A percentile compares a stretch with the other conserved stretches of the same genome.
These are phyloP conservation scores for Dioscorea alata DNA, from an alignment of 106 monocot genomes.

Conservation along the genomic window DNA sequence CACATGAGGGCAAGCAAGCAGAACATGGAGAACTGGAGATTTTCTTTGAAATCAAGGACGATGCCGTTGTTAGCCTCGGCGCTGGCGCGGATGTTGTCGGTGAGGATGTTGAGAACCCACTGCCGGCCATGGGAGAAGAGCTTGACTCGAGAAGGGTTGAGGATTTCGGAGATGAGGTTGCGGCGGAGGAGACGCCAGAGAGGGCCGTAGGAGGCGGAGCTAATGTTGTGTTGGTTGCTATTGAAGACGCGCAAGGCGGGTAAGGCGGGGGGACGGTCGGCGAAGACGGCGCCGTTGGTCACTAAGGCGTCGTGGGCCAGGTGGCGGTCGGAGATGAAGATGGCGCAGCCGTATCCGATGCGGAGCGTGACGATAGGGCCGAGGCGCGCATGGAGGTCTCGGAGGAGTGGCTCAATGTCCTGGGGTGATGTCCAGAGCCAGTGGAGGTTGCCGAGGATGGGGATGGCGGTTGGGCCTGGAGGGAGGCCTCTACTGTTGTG, in stretches of 20 bases:
- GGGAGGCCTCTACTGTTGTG: conserved; percentile 4
- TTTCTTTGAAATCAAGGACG: conserved; percentile 17
- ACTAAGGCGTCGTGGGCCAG: conserved; percentile 21
- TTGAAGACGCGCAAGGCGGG: neutral
- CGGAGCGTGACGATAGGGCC: conserved; percentile 22
- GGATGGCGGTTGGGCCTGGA: conserved; percentile 6
- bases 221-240: conserved; percentile 8
- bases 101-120: conserved; percentile 30
- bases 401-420: conserved; percentile 16
- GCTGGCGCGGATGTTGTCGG: conserved; percentile 1
- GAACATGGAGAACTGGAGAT: conserved; percentile 49
- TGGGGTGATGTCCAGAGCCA: neutral
- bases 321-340: conserved; percentile 19
- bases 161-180: conserved; percentile 13
- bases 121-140: neutral
- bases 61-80: conserved; percentile 1
- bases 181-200: conserved; percentile 13
- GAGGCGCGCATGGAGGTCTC: conserved; percentile 1
- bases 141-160: conserved; percentile 5
- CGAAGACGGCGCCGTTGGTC: conserved; percentile 7
- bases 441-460: conserved; percentile 3
- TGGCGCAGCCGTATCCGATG: conserved; percentile 6
- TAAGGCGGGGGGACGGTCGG: neutral
- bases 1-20: conserved; percentile 45
- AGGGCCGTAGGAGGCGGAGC: neutral